These are phyloP conservation scores for Phaseolus coccineus DNA, from an alignment of 331 rosid genomes.

Conservation along the genomic window DNA sequence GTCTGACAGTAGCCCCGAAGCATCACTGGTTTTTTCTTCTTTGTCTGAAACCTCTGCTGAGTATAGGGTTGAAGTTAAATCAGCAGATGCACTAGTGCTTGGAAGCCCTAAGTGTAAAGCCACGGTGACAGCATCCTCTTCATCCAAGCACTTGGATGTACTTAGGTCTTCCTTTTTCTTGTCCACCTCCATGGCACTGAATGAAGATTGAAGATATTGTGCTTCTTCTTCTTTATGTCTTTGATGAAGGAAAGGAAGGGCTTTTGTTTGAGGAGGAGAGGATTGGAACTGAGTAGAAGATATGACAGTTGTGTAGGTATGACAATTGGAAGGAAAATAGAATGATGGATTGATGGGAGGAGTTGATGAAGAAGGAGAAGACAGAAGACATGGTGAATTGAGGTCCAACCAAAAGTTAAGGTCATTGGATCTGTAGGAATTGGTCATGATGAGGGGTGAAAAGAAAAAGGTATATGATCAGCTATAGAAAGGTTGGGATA, in stretches of 20 bases:
- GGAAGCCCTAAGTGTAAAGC: constrained; percentile 93
- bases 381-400: constrained; percentile 51
- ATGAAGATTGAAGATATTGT: constrained; percentile 50
- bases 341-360: constrained; percentile 44
- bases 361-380: constrained; percentile 46
- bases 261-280: constrained; percentile 68
- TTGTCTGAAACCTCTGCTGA: constrained; percentile 60
- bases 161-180: constrained; percentile 37
- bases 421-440: constrained; percentile 65
- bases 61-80: constrained; percentile 59
- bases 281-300: constrained; percentile 41
- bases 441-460: constrained; percentile 61
- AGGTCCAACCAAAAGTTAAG: constrained; percentile 62
- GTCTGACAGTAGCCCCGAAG: constrained; percentile 50
- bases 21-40: constrained; percentile 41
- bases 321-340: constrained; percentile 46
- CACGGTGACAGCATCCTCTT: constrained; percentile 57
- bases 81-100: constrained; percentile 51
- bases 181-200: constrained; percentile 49
- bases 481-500: constrained; percentile 50
- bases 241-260: constrained; percentile 71
- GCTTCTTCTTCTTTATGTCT: constrained; percentile 36
- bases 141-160: constrained; percentile 31
- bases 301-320: constrained; percentile 9
- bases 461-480: constrained; percentile 27